phyloP scores from a whole-genome alignment of 805 yeast species.

The Metschnikowia gelsemii region DNA sequence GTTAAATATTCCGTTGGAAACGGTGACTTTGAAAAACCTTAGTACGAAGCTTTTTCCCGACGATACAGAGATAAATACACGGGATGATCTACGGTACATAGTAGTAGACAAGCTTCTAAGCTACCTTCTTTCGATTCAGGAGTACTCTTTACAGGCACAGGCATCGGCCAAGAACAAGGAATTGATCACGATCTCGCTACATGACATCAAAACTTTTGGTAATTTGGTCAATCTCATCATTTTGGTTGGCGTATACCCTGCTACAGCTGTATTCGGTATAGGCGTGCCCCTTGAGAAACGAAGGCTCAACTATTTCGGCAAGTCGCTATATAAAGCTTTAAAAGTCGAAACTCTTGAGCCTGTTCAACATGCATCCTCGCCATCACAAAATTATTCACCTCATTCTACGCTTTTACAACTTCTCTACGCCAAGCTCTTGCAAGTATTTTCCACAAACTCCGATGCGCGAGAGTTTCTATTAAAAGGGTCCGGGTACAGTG shows the following conservation, averaged over 20 bases:
- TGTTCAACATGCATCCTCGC: conserved; percentile 8
- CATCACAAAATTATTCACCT: conserved; percentile 3
- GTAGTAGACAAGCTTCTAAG: conserved; percentile 39
- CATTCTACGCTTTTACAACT: conserved; percentile 27
- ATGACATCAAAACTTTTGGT: conserved; percentile 78
- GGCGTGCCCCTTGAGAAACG: conserved; percentile 68
- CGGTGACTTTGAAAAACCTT: conserved; percentile 19
- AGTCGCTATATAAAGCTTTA: conserved; percentile 25
- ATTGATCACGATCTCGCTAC: conserved; percentile 67
- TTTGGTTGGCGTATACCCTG: conserved; percentile 68
- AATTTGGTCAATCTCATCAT: conserved; percentile 62
- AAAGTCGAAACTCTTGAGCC: conserved; percentile 21
- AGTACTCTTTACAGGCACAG: conserved; percentile 26
- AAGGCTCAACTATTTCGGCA: conserved; percentile 49
- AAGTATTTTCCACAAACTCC: conserved; percentile 39
- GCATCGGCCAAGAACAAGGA: conserved; percentile 22
- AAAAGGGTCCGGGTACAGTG: conserved; percentile 68
- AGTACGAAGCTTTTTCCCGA: conserved; percentile 1
- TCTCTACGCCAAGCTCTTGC: conserved; percentile 30
- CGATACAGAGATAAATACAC: not conserved
- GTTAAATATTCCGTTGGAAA: conserved; percentile 27
- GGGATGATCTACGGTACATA: conserved; percentile 4
- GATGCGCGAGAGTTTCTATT: conserved; percentile 54
- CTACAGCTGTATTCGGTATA: conserved; percentile 49
- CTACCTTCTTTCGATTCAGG: conserved; percentile 40